Conservation (phyloP, 768 basidiomycete species). For the Russula lepida region DNA sequence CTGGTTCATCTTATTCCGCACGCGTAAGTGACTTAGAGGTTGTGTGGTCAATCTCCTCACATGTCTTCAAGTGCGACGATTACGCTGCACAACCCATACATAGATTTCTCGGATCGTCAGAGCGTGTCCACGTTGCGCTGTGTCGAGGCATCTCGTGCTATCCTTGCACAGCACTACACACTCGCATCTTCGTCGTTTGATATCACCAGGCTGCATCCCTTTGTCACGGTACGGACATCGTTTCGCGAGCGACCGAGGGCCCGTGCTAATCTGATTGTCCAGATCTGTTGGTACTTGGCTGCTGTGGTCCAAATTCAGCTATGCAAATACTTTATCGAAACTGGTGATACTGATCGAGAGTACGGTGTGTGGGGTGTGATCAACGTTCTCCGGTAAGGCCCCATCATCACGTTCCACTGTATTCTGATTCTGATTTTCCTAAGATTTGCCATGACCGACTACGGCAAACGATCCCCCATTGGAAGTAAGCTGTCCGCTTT, state of each 20-base stretch:
- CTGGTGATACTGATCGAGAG: slow-evolving; percentile 64
- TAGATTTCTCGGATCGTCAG: slow-evolving; percentile 61
- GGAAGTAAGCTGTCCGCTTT: slow-evolving; percentile 48
- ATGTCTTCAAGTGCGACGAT: slow-evolving; percentile 58
- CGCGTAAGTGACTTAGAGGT: slow-evolving; percentile 47
- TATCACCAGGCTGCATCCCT: slow-evolving; percentile 71
- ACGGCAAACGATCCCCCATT: slow-evolving; percentile 71
- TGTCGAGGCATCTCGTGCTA: slow-evolving; percentile 63
- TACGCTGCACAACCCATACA: slow-evolving; percentile 77
- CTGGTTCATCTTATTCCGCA: slow-evolving; percentile 83
- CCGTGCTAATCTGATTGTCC: slow-evolving; percentile 8
- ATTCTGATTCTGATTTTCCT: slow-evolving; percentile 44
- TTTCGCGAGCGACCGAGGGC: not conserved
- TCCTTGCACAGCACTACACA: slow-evolving; percentile 66
- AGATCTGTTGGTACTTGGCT: slow-evolving; percentile 90
- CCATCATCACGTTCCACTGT: not conserved
- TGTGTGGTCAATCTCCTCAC: slow-evolving; percentile 17
- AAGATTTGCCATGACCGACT: slow-evolving; percentile 79
- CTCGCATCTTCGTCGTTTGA: slow-evolving; percentile 79
- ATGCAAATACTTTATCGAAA: slow-evolving; percentile 80
- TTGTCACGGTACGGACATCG: slow-evolving; percentile 53
- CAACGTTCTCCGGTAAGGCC: slow-evolving; percentile 63
- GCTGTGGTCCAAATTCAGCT: slow-evolving; percentile 80
- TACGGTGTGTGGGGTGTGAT: slow-evolving; percentile 83
- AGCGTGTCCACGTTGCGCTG: slow-evolving; percentile 66